phyloP scores from a whole-genome alignment of 2,329 filamentous ascomycete species.

The Pseudogymnoascus sp. region DNA sequence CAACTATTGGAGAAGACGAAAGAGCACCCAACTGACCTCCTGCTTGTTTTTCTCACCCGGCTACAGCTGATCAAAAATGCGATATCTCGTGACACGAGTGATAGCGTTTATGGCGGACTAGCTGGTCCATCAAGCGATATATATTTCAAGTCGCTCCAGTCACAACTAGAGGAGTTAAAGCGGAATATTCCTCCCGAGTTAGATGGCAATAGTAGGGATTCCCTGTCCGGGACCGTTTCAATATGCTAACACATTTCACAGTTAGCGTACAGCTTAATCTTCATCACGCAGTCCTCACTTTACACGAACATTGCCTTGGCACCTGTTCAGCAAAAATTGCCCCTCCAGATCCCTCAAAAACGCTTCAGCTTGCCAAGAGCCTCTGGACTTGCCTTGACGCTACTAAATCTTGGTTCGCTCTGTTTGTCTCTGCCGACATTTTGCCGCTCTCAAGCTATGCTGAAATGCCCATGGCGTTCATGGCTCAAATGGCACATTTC shows the following conservation, averaged over 20 bases:
- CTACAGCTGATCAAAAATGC: neutral
- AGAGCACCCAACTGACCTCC: slow-evolving; percentile 11
- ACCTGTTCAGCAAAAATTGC: neutral
- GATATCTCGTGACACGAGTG: neutral
- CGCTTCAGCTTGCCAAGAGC: neutral
- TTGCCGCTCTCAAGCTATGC: slow-evolving; percentile 1
- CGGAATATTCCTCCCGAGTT: neutral
- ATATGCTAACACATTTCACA: neutral
- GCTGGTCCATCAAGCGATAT: neutral
- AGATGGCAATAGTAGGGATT: neutral
- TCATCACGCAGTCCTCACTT: neutral
- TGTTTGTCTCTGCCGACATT: neutral
- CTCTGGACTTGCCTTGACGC: neutral
- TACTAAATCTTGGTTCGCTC: neutral
- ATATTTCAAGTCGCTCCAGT: neutral
- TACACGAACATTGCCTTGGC: slow-evolving; percentile 1
- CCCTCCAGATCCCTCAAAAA: neutral
- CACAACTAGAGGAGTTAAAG: neutral
- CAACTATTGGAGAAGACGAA: slow-evolving; percentile 8
- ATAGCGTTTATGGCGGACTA: neutral
- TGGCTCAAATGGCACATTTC: slow-evolving; percentile 3
- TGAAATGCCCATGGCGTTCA: slow-evolving; percentile 4
- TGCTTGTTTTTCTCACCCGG: slow-evolving; percentile 4
- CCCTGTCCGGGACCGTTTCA: neutral
- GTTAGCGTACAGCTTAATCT: slow-evolving; percentile 6